phyloP scores from a whole-genome alignment of 768 basidiomycete species.

The Panaeolus cyanescens region DNA sequence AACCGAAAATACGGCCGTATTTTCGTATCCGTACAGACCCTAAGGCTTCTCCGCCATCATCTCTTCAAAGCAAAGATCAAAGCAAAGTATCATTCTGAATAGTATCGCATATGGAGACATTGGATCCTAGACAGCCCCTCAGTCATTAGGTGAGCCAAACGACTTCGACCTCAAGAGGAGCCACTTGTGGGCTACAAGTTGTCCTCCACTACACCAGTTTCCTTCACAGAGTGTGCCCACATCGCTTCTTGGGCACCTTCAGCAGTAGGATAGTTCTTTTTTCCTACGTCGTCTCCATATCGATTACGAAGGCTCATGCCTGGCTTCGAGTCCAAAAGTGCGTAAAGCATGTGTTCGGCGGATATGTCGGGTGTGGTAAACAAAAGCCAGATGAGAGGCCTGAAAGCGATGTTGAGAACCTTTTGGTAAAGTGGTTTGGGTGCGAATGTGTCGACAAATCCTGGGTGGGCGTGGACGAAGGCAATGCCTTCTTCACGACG shows the following conservation, averaged over 20 bases:
- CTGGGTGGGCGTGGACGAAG: conserved; percentile 44
- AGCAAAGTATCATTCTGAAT: too few species aligned
- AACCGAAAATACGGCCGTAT: too few species aligned
- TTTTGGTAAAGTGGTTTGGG: conserved; percentile 7
- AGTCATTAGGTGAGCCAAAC: too few species aligned
- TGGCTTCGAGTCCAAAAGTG: conserved; percentile 15
- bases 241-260: background rate
- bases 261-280: background rate
- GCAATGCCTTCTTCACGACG: conserved; percentile 34
- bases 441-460: conserved; percentile 29
- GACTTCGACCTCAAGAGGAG: too few species aligned
- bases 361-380: conserved; percentile 13
- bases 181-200: too few species aligned
- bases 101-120: too few species aligned
- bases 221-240: conserved; percentile 11
- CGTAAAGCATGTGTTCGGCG: conserved; percentile 27
- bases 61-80: too few species aligned
- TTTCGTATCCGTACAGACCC: too few species aligned
- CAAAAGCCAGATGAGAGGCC: conserved; percentile 12
- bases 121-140: too few species aligned
- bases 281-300: conserved; percentile 10
- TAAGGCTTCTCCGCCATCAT: too few species aligned
- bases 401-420: conserved; percentile 8
- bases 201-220: background rate
- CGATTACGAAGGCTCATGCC: conserved; percentile 10